Evolutionary conservation across 108 stramenopile genomes (phyloP).

Genomic region (Skeletonema costatum): DNA sequence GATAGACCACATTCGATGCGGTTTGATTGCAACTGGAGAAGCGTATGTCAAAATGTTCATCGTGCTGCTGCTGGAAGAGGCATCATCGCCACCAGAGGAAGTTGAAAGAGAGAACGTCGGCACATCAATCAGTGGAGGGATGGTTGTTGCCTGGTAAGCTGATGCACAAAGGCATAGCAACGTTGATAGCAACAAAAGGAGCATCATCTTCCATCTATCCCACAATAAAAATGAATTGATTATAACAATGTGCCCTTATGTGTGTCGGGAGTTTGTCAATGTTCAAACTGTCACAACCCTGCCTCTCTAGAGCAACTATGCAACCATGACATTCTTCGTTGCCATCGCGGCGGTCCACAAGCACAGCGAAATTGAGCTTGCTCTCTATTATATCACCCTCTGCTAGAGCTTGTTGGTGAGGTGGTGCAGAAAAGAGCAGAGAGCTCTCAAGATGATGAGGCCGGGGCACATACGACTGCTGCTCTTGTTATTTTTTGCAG

Average conservation of each 20-base stretch:
- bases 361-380: no score
- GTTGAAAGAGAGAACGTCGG: slow-evolving; percentile 82
- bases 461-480: background rate
- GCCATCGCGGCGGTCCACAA: no score
- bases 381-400: no score
- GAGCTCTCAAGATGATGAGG: background rate
- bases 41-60: slow-evolving; percentile 89
- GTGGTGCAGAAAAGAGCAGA: no score
- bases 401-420: no score
- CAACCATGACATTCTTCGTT: no score
- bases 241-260: background rate
- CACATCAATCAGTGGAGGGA: slow-evolving; percentile 74
- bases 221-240: no score
- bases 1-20: slow-evolving; percentile 75
- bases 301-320: no score
- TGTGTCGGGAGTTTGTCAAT: background rate
- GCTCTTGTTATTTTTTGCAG: background rate
- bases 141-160: slow-evolving; percentile 20
- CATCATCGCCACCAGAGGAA: background rate
- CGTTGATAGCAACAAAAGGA: background rate
- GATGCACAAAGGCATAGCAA: background rate
- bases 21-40: slow-evolving; percentile 70
- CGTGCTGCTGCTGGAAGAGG: slow-evolving; percentile 25
- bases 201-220: no score
- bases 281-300: background rate